These are phyloP conservation scores for Astrothelium subdiscretum DNA, from an alignment of 495 filamentous ascomycete genomes.

Conservation along the genomic window DNA sequence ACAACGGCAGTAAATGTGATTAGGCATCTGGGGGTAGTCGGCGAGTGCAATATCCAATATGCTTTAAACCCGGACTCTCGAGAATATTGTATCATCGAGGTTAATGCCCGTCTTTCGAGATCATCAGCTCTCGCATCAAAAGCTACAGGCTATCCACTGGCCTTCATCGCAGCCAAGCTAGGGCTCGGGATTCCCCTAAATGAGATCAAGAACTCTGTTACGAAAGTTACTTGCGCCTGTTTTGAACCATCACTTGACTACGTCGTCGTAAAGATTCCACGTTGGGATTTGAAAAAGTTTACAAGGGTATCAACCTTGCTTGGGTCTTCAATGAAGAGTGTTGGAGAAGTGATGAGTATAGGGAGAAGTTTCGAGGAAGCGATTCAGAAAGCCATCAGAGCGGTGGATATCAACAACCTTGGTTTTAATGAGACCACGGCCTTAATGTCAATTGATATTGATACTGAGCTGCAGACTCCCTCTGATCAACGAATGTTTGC, in stretches of 20 bases:
- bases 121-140: constrained; percentile 96
- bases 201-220: constrained; percentile 92
- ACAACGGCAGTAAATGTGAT: constrained; percentile 95
- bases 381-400: constrained; percentile 93
- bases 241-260: constrained; percentile 99
- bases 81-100: constrained; percentile 96
- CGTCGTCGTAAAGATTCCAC: constrained; percentile 96
- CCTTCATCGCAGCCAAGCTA: constrained; percentile 92
- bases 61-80: constrained; percentile 87
- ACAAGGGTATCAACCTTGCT: constrained; percentile 89
- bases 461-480: constrained; percentile 89
- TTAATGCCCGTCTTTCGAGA: constrained; percentile 92
- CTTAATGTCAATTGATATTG: constrained; percentile 93
- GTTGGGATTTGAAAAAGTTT: constrained; percentile 99
- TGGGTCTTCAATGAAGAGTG: constrained; percentile 98
- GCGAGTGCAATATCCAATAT: constrained; percentile 98
- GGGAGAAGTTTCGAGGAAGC: constrained; percentile 95
- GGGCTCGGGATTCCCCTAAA: constrained; percentile 91
- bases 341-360: constrained; percentile 98
- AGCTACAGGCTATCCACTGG: constrained; percentile 92
- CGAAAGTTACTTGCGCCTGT: constrained; percentile 91
- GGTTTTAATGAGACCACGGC: constrained; percentile 89
- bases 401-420: constrained; percentile 88
- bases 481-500: constrained; percentile 96
- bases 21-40: constrained; percentile 86